Evolutionary conservation across 805 yeast species (phyloP), one percentile per base, ranked within the genome.

Genomic region (Myxozyma neglecta): DNA sequence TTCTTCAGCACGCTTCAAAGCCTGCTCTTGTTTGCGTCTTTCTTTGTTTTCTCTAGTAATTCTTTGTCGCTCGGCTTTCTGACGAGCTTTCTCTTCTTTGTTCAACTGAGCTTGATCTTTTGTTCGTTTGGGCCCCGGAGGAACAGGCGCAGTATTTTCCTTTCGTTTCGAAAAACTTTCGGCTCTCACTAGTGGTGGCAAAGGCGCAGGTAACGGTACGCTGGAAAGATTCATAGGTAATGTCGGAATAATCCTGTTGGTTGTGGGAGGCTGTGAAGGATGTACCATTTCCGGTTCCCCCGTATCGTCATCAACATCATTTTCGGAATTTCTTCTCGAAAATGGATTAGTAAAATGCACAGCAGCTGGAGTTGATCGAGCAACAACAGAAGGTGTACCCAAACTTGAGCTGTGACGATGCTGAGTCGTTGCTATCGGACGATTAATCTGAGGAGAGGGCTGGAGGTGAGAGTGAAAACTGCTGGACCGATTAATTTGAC

Each of bases 41-140:
- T 53, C 64, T 16, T 56, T 54, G 20, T 57, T 51, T 40, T 60
- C 61, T 49, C 45, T 42, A 7, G 16, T 42, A n/a, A 49, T 13
- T n/a, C 40, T 47, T 45, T 57, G 65, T 24, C 53, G 47, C 46
- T 57, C 62, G 24, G 56, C 53, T 43, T 57, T 55, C 40, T 40
- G 37, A 3, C 44, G 56, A 18, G 49, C 53, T 35, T 51, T 49
- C 49, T 60, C 63, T 29, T 60, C 59, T 37, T 59, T 59, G n/a
- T 49, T 56, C 8, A 37, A 44, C 16, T 48, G 58, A 36, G 49
- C 37, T 29, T 54, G 58, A 39, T 59, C 62, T 46, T 59, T 59
- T 11, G 45, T 53, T 24, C 56, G 56, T 43, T 59, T 59, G 3
- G 58, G 53, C 6, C 40, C 52, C 1, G 57, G 1, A 16, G 32